phyloP scores from a whole-genome alignment of 139 green algal genomes.

The Helicosporidium sp. region DNA sequence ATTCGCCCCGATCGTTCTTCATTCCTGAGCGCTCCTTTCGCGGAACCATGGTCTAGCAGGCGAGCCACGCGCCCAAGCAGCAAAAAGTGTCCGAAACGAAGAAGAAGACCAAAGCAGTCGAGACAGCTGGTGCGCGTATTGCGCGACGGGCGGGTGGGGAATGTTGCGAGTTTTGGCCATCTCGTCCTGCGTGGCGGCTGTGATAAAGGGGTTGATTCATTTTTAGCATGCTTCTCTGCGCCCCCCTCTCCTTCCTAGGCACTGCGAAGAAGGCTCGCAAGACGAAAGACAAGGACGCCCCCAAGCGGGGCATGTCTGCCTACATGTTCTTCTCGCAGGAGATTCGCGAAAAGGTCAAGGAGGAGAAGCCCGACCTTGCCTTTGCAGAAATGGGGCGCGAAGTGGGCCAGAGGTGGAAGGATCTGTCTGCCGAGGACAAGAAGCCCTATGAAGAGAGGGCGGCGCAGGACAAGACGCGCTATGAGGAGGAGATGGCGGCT shows the following conservation, averaged over 20 bases:
- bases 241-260: neutral
- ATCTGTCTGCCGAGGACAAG: slow-evolving; percentile 19
- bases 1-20: no score
- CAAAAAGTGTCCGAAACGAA: no score
- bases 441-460: slow-evolving; percentile 24
- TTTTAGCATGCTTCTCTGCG: no score
- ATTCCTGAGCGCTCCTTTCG: no score
- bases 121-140: no score
- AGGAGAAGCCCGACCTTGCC: slow-evolving; percentile 35
- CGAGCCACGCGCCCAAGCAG: no score
- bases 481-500: slow-evolving; percentile 33
- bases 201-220: no score
- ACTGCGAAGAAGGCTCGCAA: slow-evolving; percentile 18
- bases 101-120: no score
- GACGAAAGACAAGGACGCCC: slow-evolving; percentile 49
- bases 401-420: slow-evolving; percentile 62
- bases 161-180: no score
- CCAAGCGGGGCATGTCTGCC: slow-evolving; percentile 56
- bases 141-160: no score
- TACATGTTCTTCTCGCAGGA: slow-evolving; percentile 73
- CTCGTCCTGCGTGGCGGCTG: no score
- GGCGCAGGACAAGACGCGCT: slow-evolving; percentile 46
- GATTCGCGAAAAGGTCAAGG: slow-evolving; percentile 32
- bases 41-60: no score
- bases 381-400: slow-evolving; percentile 52